Base-by-base conservation (phyloP, 345 rosid species). In the Sapria himalayana region DNA sequence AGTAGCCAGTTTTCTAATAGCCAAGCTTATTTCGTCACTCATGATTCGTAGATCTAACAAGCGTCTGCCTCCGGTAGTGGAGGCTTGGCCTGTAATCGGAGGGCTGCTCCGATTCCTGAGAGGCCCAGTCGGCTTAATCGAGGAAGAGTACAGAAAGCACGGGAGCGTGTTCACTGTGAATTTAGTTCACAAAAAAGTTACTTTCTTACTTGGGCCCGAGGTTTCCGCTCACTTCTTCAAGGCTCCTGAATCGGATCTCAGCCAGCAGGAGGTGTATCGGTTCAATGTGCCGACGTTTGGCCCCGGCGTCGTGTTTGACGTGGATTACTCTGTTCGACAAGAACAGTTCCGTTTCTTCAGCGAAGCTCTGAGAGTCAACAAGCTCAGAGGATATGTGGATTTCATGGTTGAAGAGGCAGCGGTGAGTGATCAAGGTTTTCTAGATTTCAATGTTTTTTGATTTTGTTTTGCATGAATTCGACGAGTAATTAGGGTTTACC, bases 251-350 rank as follows among this genome's bases (percentile, higher is more conserved):
- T 46, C 73, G 7, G 94, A 86, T 39, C 75, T 86, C 13, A 86
- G 97, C 46, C 97, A 86, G 72, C 94, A 86, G 58, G 97, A 86
- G 50, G 89, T 86, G 2, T 86, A 86, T 51, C 91, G 74, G 39
- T 86, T 86, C 74, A 86, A 86, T 53, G 97, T 86, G 39, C 97
- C 94, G 7, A 76, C 92, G 37, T 86, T 86, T 45, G 97, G 97
- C 14, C 97, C 89, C 5, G 94, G 97, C 19, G 97, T 86, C 17
- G 97, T 86, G 32, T 86, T 86, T 42, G 97, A 81, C 45, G 97
- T 86, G 3, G 91, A 86, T 48, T 86, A 86, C 48, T 46, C 85
- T 1, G 41, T 86, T 19, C 66, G 97, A 33, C 97, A 81, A 51
- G 97, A 86, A 67, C 94, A 86, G 58, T 86, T 86, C 49, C 70